A percentile compares a stretch with the other conserved stretches of the same genome.
Evolutionary conservation across 2,329 filamentous ascomycete species (phyloP).

Genomic region (Epichloe gansuensis): DNA sequence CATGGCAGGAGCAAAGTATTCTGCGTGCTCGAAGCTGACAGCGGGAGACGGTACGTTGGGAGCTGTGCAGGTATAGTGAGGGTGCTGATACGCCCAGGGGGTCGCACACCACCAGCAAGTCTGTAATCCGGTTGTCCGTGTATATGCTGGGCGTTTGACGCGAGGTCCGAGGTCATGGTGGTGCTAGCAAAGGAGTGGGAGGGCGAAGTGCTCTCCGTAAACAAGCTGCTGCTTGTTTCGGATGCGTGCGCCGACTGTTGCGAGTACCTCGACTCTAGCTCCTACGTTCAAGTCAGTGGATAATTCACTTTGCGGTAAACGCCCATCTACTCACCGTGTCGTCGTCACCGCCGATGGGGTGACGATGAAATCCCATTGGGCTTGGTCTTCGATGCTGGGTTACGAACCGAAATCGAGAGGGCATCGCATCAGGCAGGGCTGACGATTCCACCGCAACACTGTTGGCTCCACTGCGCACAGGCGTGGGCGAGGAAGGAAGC

Average conservation of each 20-base stretch:
- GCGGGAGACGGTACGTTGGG: neutral
- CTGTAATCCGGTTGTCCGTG: neutral
- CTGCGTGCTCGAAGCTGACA: conserved; percentile 1
- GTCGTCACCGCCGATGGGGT: neutral
- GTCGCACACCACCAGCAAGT: neutral
- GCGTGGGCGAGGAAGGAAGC: conserved; percentile 7
- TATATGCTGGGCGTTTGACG: neutral
- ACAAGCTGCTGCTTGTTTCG: neutral
- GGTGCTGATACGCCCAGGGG: neutral
- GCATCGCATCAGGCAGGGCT: neutral
- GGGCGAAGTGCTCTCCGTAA: neutral
- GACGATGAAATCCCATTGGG: neutral
- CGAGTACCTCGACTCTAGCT: neutral
- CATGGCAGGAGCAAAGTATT: neutral
- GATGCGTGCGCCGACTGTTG: neutral
- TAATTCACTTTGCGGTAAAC: neutral
- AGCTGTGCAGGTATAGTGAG: neutral
- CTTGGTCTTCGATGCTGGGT: neutral
- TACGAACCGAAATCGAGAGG: neutral
- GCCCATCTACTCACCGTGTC: neutral
- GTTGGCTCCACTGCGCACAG: neutral
- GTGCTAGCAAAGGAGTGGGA: conserved; percentile 1
- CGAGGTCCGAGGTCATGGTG: neutral
- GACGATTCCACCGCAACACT: neutral
- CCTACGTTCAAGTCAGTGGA: neutral